Conservation (phyloP, 352 stramenopile genomes). For the Thalassiosira hispida region DNA sequence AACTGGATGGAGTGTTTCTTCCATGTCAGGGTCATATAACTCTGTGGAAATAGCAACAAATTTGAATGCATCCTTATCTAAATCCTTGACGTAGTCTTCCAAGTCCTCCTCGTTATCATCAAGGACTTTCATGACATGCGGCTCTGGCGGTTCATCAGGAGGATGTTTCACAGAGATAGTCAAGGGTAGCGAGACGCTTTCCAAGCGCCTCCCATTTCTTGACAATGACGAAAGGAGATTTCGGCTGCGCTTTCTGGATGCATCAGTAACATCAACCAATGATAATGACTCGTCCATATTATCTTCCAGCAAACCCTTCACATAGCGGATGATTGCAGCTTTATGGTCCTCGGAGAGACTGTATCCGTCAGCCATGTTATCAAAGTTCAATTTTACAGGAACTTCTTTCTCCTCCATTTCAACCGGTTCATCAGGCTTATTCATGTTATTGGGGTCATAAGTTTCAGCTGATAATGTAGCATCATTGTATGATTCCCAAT, state of each 20-base stretch:
- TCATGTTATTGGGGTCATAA: slow-evolving; percentile 5
- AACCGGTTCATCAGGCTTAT: not conserved
- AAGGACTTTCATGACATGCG: slow-evolving; percentile 6
- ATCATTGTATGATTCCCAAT: slow-evolving; percentile 8
- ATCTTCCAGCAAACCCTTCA: slow-evolving; percentile 10
- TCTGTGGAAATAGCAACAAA: not conserved
- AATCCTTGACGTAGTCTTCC: not conserved
- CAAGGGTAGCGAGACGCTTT: not conserved
- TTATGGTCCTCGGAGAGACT: not conserved
- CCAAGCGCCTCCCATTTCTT: not conserved
- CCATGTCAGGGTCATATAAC: not conserved
- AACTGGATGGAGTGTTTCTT: slow-evolving; percentile 9
- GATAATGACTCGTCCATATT: not conserved
- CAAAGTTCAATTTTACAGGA: not conserved
- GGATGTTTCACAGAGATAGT: not conserved
- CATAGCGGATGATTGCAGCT: not conserved
- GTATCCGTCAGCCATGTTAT: not conserved
- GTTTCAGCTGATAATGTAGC: not conserved
- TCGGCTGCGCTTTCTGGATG: not conserved
- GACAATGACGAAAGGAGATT: not conserved
- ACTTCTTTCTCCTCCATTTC: not conserved
- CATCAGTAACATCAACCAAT: not conserved
- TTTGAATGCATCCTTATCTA: not conserved
- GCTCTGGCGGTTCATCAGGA: not conserved
- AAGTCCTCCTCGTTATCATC: slow-evolving; percentile 8